Percentiles rank a stretch among this genome's conserved stretches.
Evolutionary conservation across 768 basidiomycete genomes (phyloP).

Genomic region (Hygrophorus pudorinus): DNA sequence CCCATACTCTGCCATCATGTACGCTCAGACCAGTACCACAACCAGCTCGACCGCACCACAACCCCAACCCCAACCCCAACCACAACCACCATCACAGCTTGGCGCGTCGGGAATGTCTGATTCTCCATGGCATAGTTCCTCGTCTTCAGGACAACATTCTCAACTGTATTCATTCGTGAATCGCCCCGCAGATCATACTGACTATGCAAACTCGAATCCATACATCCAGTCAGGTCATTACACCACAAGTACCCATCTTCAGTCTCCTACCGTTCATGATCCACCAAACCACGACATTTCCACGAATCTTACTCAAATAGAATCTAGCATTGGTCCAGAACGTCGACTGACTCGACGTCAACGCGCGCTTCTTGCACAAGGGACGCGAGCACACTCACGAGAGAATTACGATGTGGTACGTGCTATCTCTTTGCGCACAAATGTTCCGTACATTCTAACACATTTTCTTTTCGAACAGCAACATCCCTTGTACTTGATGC

Average conservation of each 20-base stretch:
- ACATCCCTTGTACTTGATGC: conserved; percentile 25
- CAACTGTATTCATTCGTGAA: conserved; percentile 26
- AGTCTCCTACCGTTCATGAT: conserved; percentile 9
- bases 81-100: too few species aligned
- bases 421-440: background rate
- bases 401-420: background rate
- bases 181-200: conserved; percentile 28
- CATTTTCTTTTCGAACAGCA: conserved; percentile 13
- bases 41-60: too few species aligned
- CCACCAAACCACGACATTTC: conserved; percentile 11
- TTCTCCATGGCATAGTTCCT: conserved; percentile 10
- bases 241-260: conserved; percentile 5
- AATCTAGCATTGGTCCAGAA: conserved; percentile 43
- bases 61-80: too few species aligned
- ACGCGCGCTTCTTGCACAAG: conserved; percentile 12
- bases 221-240: conserved; percentile 10
- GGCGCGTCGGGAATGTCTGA: background rate
- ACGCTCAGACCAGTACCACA: too few species aligned
- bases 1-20: too few species aligned
- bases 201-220: conserved; percentile 17
- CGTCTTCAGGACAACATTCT: conserved; percentile 18
- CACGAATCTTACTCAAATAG: conserved; percentile 29
- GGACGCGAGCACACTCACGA: background rate
- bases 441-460: background rate
- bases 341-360: conserved; percentile 38